phyloP scores from a whole-genome alignment of 257 asterid species.

The Fraxinus americana region DNA sequence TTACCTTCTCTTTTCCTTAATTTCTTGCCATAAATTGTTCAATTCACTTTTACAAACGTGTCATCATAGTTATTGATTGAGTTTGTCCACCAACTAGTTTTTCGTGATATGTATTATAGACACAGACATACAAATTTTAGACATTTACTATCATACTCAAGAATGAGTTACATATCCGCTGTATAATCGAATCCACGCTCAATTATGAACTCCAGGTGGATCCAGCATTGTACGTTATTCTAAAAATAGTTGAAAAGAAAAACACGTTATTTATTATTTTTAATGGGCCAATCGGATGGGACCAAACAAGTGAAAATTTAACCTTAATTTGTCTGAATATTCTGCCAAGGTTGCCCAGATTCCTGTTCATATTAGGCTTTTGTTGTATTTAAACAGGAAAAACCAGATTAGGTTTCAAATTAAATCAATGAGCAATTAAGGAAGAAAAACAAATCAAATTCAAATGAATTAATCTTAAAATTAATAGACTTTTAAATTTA shows the following conservation, averaged over 20 bases:
- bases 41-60: background rate
- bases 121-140: background rate
- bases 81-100: background rate
- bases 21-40: background rate
- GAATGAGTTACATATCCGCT: too few species aligned
- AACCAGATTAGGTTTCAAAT: background rate
- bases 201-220: too few species aligned
- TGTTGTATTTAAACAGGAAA: background rate
- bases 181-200: too few species aligned
- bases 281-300: too few species aligned
- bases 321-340: background rate
- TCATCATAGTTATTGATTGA: too few species aligned
- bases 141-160: too few species aligned
- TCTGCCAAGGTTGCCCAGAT: background rate
- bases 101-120: too few species aligned
- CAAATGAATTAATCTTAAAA: background rate
- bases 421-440: background rate
- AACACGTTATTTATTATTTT: too few species aligned
- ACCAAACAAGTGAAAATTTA: too few species aligned
- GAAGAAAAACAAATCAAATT: background rate
- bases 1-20: background rate
- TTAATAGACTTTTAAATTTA: background rate
- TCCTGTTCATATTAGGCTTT: background rate
- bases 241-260: too few species aligned
- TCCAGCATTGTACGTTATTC: too few species aligned